Base-by-base conservation (phyloP, 1,284 basidiomycete species). In the Rhodotorula sp. region DNA sequence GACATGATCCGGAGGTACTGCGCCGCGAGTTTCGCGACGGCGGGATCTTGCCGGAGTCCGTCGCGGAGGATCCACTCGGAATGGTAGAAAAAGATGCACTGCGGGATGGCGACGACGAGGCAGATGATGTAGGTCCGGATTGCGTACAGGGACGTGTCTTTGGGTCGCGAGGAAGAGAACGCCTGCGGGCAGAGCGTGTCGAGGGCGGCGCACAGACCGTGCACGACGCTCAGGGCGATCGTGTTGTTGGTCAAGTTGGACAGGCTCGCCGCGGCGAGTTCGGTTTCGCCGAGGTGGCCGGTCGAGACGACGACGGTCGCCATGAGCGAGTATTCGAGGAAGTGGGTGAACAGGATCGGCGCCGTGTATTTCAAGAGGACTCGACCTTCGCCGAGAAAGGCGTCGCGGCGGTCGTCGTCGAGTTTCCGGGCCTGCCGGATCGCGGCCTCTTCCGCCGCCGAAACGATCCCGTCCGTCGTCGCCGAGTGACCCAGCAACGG, bases 1-100 rank as follows among this genome's bases (percentile, higher is more conserved):
- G 87, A 87, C 10, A 92, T 84, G 83, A 88, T 92, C 64, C 66
- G 68, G 31, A 78, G 64, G 66, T 78, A 97, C 5, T 87, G 71
- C 0, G 87, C 86, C 0, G 94, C 93, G 12, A 90, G 85, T 54
- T 83, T 84, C 0, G 95, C 92, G 5, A 99, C 92, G 70, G 90
- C 88, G 1, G 89, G 88, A 63, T 97, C 92, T 84, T 98, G 95
- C 60, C 86, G 87, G 28, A 98, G 84, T 18, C 45, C 28, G 55
- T 85, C 82, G 28, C 97, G 84, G 2, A 98, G 85, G 52, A 97
- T 86, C 31, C 10, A 31, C 58, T 79, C 78, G 4, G 64, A 63
- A 64, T 76, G 75, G 64, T 63, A 77, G 61, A 78, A 77, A 38
- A 76, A 62, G 28, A 77, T 48, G 54, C 61, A 58, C 47, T 77